Evolutionary conservation across 768 basidiomycete genomes (phyloP), one percentile per base, ranked within the genome.

Genomic region (Pleurotus sapidus): DNA sequence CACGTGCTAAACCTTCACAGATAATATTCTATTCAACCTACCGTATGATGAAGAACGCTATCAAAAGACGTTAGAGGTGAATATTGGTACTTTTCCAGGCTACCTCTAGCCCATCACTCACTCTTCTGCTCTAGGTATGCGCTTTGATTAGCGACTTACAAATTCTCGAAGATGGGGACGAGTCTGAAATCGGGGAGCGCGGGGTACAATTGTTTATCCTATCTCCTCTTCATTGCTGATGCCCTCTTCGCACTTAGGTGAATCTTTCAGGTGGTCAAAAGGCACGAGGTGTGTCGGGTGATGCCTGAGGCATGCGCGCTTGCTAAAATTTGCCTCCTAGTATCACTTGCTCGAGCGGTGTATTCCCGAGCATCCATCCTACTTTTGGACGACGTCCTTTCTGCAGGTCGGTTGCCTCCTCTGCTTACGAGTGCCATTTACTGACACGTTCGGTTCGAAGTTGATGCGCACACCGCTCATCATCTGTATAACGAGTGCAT

Each of bases 381-480:
- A 2, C 72, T 96, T 27, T 73, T 98, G 34, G 95, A 97, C 61
- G 95, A 97, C 62, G 92, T 93, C 54, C 69, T 82, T 15, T 81
- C 81, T 15, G 79, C 80, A 39, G 79, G 80, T 80, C 57, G 27
- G 74, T 54, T 24, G 34, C 11, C n/a, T 11, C 39, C 3, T 20
- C 9, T 23, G 5, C 20, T 45, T 12, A 20, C n/a, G 38, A 46
- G 37, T n/a, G 9, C 11, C 30, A 34, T 18, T 8, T 40, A 18
- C 51, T 48, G n/a, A 62, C n/a, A 58, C 38, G 4, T 40, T 20
- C 7, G 9, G 2, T 34, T 46, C 24, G 58, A 64, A 80, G 95
- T 97, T 47, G 95, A 98, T 65, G 93, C 95, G 0, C 94, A 95
- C 65, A 95, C 93, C 4, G 95, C 95, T 12, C 83, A 91, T 61